These are phyloP conservation scores for Cladosporium phlei DNA, from an alignment of 2,329 filamentous ascomycete genomes.

Conservation along the genomic window DNA sequence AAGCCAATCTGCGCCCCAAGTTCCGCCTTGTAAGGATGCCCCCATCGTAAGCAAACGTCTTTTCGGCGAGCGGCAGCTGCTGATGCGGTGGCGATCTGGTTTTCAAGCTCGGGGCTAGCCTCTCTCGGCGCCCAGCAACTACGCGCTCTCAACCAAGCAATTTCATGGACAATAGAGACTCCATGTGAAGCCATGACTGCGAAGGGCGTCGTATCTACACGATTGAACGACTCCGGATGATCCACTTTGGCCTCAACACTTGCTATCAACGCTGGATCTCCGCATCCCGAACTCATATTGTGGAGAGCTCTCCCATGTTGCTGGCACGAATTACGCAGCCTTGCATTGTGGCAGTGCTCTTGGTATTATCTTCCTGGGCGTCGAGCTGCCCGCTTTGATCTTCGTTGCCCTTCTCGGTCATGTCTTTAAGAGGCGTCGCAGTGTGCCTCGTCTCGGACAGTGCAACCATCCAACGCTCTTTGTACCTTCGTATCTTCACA, in stretches of 20 bases:
- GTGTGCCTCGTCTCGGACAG: background rate
- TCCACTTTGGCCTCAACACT: background rate
- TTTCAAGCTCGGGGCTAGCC: constrained; percentile 8
- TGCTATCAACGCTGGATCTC: background rate
- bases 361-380: constrained; percentile 10
- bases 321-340: background rate
- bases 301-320: constrained; percentile 5
- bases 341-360: constrained; percentile 13
- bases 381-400: background rate
- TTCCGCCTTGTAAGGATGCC: constrained; percentile 1
- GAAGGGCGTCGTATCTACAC: background rate
- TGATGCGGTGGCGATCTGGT: constrained; percentile 5
- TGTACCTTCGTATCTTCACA: constrained; percentile 9
- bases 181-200: constrained; percentile 2
- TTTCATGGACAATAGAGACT: constrained; percentile 12
- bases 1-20: constrained; percentile 9
- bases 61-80: background rate
- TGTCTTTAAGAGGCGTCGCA: constrained; percentile 9
- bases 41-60: background rate
- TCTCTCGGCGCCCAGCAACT: constrained; percentile 8
- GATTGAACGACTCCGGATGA: background rate
- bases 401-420: background rate
- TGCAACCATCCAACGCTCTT: background rate
- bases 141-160: background rate
- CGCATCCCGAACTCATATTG: constrained; percentile 2